A percentile compares a stretch with the other conserved stretches of the same genome.
phyloP scores from a whole-genome alignment of 441 rosid species.

The Pelargonium citronellum region DNA sequence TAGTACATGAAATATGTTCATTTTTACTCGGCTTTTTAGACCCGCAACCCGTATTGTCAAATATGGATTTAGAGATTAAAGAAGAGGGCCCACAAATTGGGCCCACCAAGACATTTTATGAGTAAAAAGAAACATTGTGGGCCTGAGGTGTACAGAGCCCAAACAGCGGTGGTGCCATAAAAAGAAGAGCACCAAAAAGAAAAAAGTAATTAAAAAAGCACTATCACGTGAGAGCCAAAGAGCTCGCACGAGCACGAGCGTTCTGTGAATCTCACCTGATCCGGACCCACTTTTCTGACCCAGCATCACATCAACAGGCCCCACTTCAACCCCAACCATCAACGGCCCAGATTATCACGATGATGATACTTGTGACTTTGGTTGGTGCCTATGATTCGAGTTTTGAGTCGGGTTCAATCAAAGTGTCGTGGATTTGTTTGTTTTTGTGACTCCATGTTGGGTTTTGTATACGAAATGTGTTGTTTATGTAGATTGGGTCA shows the following conservation, averaged over 20 bases:
- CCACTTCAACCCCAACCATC: neutral
- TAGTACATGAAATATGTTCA: too few relatives aligned
- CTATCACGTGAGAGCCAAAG: neutral
- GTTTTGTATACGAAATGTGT: too few relatives aligned
- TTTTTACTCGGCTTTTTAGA: too few relatives aligned
- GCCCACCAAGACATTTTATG: neutral
- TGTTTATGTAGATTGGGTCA: too few relatives aligned
- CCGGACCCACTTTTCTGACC: neutral
- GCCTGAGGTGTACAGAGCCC: neutral
- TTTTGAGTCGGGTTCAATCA: too few relatives aligned
- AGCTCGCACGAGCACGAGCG: neutral
- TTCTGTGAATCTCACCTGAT: neutral
- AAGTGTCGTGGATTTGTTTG: too few relatives aligned
- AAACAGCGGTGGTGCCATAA: neutral
- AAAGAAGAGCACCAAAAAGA: too few relatives aligned
- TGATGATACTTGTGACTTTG: too few relatives aligned
- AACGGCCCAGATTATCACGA: too few relatives aligned
- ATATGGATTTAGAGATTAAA: neutral
- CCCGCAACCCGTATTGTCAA: too few relatives aligned
- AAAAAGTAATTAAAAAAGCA: neutral
- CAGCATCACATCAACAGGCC: neutral
- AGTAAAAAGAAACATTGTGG: neutral
- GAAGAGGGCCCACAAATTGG: neutral
- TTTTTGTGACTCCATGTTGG: too few relatives aligned
- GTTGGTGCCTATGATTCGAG: too few relatives aligned